Base-by-base conservation (phyloP, 2,329 filamentous ascomycete genomes). In the Verticillium nonalfalfae region DNA sequence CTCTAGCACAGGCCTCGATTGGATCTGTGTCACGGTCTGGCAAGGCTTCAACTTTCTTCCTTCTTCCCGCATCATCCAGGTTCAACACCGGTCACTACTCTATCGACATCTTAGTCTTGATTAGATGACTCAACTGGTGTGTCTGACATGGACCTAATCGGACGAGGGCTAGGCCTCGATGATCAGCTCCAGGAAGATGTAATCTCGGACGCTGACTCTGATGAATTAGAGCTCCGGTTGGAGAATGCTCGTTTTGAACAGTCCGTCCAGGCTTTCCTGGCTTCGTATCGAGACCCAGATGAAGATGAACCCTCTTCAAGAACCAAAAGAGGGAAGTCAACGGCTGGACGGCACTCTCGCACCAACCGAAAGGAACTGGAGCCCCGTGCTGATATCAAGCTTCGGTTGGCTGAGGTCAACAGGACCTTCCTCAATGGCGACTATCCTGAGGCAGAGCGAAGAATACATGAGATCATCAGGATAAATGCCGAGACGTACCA, bases 371-470 rank as follows among this genome's bases (percentile, higher is more conserved):
- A 87, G 70, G 82, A 85, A 31, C 86, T 85, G 9, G 88, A 90
- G 70, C 88, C 87, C 15, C 85, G 87, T 55, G 85, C 82, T 50
- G 87, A 92, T 66, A 90, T 93, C 72, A 91, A 88, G 68, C 79
- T 84, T 50, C 79, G 88, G 52, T 80, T 93, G 57, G 81, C 83
- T 56, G 79, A 84, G 68, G 90, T 90, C 3, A 90, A 87, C 62
- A 81, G 87, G 63, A 85, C 86, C 4, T 93, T 88, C 69, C 79
- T 91, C 62, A 78, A 82, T 10, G 79, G 82, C 33, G 80, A 88
- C 21, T 86, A 88, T 64, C 79, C 84, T 5, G 77, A 80, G 50
- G 87, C 89, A 5, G 76, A 86, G 39, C 79, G 81, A 15, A 76
- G 84, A 26, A 81, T 85, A 9, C 80, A 82, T 50, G 86, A 89